Conservation (phyloP, 2,329 filamentous ascomycete species). For the Sclerotinia glacialis region DNA sequence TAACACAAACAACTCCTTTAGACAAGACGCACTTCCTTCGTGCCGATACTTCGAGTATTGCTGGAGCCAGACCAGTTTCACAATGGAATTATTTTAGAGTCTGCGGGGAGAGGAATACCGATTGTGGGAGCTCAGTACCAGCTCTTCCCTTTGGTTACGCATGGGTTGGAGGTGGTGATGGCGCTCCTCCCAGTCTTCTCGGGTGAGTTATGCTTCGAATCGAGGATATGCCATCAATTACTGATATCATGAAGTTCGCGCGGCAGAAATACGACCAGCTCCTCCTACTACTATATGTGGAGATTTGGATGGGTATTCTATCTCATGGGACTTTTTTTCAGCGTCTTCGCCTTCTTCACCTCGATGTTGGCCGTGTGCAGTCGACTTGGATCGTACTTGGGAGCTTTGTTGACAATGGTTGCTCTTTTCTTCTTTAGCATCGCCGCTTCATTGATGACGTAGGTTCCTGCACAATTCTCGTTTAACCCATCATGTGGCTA, state of each 20-base stretch:
- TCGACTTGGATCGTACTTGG: slow-evolving; percentile 68
- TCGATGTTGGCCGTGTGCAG: slow-evolving; percentile 69
- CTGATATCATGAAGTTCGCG: slow-evolving; percentile 45
- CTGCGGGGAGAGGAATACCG: slow-evolving; percentile 61
- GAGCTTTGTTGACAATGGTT: slow-evolving; percentile 50
- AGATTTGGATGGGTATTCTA: slow-evolving; percentile 92
- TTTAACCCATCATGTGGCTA: not conserved
- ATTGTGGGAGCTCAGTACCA: slow-evolving; percentile 62
- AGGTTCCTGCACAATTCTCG: slow-evolving; percentile 39
- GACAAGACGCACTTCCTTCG: slow-evolving; percentile 82
- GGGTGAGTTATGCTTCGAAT: slow-evolving; percentile 42
- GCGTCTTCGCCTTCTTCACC: slow-evolving; percentile 62
- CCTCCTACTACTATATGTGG: slow-evolving; percentile 75
- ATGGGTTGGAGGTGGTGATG: slow-evolving; percentile 54
- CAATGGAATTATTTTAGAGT: slow-evolving; percentile 93
- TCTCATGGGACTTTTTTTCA: slow-evolving; percentile 80
- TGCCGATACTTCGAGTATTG: slow-evolving; percentile 71
- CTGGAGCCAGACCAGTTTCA: slow-evolving; percentile 60
- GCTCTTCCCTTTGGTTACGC: slow-evolving; percentile 72
- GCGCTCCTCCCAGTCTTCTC: slow-evolving; percentile 54
- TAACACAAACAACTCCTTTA: slow-evolving; percentile 54
- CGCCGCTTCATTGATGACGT: slow-evolving; percentile 74
- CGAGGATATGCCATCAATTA: not conserved
- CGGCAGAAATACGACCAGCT: slow-evolving; percentile 54
- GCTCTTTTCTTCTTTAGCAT: slow-evolving; percentile 69